Percentiles rank a stretch among this genome's conserved stretches.
These are phyloP conservation scores for Elaphomyces granulatus DNA, from an alignment of 495 filamentous ascomycete species.

Conservation along the genomic window DNA sequence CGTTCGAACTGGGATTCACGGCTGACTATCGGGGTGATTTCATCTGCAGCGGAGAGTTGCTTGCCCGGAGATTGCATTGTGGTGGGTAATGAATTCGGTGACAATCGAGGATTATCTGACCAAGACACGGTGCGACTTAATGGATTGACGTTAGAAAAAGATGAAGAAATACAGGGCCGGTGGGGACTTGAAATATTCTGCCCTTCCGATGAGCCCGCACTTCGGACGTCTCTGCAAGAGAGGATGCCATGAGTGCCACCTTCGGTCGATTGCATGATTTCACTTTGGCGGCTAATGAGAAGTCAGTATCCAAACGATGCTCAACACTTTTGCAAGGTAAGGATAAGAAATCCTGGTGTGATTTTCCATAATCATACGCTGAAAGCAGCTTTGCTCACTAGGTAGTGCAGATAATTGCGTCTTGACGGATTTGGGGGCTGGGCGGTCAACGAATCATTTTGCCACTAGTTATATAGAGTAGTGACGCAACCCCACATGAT, in stretches of 20 bases:
- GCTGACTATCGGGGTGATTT: slow-evolving; percentile 25
- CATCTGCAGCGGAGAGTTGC: slow-evolving; percentile 16
- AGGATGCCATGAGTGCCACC: neutral
- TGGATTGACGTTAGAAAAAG: neutral
- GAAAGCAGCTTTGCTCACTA: too few relatives aligned
- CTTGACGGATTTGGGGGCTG: too few relatives aligned
- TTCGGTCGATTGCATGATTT: neutral
- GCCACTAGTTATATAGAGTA: too few relatives aligned
- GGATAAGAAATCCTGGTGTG: too few relatives aligned
- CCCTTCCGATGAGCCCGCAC: neutral
- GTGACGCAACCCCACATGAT: too few relatives aligned
- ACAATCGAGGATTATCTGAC: neutral
- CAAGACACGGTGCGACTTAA: neutral
- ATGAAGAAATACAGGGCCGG: neutral
- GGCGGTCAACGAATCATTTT: too few relatives aligned
- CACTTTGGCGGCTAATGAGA: too few relatives aligned
- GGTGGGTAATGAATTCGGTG: neutral
- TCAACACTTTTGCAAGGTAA: too few relatives aligned
- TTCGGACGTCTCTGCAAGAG: too few relatives aligned
- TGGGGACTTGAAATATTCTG: neutral
- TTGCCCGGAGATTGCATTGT: slow-evolving; percentile 2
- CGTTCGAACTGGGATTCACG: slow-evolving; percentile 12
- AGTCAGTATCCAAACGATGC: too few relatives aligned
- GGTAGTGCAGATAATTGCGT: too few relatives aligned
- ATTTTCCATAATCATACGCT: too few relatives aligned